Percentiles rank a stretch among this genome's conserved stretches.
Evolutionary conservation across 352 stramenopile species (phyloP).

Genomic region (Pythium apleroticum): DNA sequence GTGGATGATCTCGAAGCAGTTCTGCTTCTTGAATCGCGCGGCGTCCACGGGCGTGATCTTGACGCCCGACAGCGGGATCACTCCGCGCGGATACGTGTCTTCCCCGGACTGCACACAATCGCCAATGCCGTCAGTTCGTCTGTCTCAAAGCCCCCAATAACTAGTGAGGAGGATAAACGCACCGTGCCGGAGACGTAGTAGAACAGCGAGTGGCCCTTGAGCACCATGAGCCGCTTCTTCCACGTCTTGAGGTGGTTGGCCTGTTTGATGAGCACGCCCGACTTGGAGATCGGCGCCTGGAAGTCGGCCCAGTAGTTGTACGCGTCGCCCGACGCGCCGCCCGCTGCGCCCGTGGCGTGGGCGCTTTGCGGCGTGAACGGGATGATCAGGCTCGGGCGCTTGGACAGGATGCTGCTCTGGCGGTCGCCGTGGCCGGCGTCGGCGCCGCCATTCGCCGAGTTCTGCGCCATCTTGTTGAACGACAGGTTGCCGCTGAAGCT

Average conservation of each 20-base stretch:
- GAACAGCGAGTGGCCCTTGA: conserved; percentile 85
- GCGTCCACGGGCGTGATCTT: conserved; percentile 79
- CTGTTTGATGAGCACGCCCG: conserved; percentile 85
- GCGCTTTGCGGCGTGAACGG: conserved; percentile 43
- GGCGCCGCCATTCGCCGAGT: conserved; percentile 10
- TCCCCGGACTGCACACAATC: conserved; percentile 65
- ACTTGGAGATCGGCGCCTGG: conserved; percentile 80
- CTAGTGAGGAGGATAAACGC: conserved; percentile 20
- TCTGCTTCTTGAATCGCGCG: conserved; percentile 79
- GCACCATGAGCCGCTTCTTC: conserved; percentile 89
- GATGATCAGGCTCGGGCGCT: conserved; percentile 75
- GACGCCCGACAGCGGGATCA: conserved; percentile 76
- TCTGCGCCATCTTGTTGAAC: conserved; percentile 49
- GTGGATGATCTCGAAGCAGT: conserved; percentile 87
- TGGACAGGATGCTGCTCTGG: conserved; percentile 59
- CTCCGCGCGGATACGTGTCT: conserved; percentile 79
- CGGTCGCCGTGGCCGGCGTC: conserved; percentile 37
- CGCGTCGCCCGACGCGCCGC: conserved; percentile 30
- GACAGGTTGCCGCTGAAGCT: conserved; percentile 72
- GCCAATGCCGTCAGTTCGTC: too few relatives aligned
- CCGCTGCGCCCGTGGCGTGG: conserved; percentile 29
- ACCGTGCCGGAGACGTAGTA: conserved; percentile 89
- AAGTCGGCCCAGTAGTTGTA: conserved; percentile 74
- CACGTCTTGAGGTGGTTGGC: conserved; percentile 89
- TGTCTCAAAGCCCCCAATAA: too few relatives aligned